phyloP scores from a whole-genome alignment of 1,284 basidiomycete genomes.

The Trichosporon sp. region DNA sequence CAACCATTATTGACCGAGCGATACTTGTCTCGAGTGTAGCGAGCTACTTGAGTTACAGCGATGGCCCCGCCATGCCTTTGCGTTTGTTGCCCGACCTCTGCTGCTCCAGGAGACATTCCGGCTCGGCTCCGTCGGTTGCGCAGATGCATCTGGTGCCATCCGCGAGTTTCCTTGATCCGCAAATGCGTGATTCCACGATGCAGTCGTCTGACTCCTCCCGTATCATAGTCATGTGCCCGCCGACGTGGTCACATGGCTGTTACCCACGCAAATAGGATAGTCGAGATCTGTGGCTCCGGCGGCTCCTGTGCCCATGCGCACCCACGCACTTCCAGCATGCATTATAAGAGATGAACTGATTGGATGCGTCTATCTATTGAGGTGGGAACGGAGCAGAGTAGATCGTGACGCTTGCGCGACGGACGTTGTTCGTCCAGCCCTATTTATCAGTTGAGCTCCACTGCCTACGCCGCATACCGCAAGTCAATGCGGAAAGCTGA shows the following conservation, averaged over 20 bases:
- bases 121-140: not conserved
- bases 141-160: not conserved
- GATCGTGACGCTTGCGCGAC: slow-evolving; percentile 41
- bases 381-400: slow-evolving; percentile 30
- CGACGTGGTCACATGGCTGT: not conserved
- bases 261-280: not conserved
- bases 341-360: not conserved
- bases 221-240: not conserved
- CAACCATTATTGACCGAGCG: not conserved
- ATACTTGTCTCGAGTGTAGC: too few relatives aligned
- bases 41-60: not conserved
- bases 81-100: not conserved
- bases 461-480: not conserved
- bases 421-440: slow-evolving; percentile 46
- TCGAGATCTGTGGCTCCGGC: not conserved
- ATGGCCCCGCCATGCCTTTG: too few relatives aligned
- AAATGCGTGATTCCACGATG: not conserved
- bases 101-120: not conserved
- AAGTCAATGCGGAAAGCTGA: not conserved
- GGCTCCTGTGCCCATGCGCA: not conserved
- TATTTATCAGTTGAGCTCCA: slow-evolving; percentile 21
- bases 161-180: not conserved
- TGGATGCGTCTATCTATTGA: not conserved
- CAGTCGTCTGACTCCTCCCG: not conserved
- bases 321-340: not conserved